Base-by-base conservation (phyloP, 352 stramenopile species). In the Phytopythium mirpurense region DNA sequence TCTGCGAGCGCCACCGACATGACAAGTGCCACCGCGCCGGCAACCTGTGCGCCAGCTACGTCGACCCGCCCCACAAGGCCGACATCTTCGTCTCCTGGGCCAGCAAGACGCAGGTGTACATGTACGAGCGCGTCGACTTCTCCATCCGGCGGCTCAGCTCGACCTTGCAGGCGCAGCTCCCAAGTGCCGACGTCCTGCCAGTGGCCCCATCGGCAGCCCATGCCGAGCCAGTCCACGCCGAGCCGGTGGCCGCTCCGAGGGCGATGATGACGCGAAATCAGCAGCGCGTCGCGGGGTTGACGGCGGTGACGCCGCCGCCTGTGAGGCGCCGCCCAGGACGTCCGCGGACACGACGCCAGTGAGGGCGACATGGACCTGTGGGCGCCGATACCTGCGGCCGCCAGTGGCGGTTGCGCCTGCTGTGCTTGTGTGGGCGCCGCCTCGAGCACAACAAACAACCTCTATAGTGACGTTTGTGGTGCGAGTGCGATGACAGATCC, bases 41-140 rank as follows among this genome's bases (percentile, higher is more conserved):
- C 10, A 90, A 76, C 48, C 70, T 65, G 44, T 93, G 83, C 56
- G 57, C 84, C 23, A 63, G 80, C 12, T 93, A 88, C 57, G 71
- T 83, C 10, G 77, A 93, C 49, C 83, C 83, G 29, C 83, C 83
- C 0, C 34, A 72, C 42, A 64, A 88, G 58, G 68, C 67, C 32
- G 68, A 90, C 57, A 90, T 93, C 56, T 59, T 76, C 26, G 83
- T 93, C 29, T 93, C 83, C 32, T 93, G 83, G 83, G 77, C 83
- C 40, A 72, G 78, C 58, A 86, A 90, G 60, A 78, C 83, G 7
- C 79, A 67, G 3, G 74, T 87, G 37, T 93, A 89, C 53, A 58
- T 86, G 16, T 93, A 93, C 73, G 67, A 88, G 48, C 68, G 62
- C 37, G 44, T 86, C 11, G 69, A 78, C 5, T 85, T 63, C 49